Percentiles rank a stretch among this genome's conserved stretches.
Evolutionary conservation across 2,329 filamentous ascomycete species (phyloP).

Genomic region (Chrysosporium keratinophilum): DNA sequence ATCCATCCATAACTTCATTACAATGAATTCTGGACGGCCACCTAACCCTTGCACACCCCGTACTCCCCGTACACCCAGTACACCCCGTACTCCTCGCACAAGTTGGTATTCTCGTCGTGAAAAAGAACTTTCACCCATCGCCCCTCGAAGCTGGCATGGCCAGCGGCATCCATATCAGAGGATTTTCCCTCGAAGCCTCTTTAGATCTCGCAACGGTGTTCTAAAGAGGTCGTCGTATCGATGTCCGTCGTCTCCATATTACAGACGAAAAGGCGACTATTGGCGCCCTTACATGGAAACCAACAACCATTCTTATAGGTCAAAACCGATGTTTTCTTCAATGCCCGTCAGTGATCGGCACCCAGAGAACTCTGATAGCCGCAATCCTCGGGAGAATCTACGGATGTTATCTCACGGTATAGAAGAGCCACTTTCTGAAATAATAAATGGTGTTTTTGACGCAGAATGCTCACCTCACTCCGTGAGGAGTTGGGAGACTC

Average conservation of each 20-base stretch:
- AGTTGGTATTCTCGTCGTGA: not conserved
- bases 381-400: not conserved
- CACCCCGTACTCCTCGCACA: constrained; percentile 2
- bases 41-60: not conserved
- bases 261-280: not conserved
- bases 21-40: not conserved
- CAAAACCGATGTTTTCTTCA: constrained; percentile 6
- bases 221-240: not conserved
- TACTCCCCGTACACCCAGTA: not conserved
- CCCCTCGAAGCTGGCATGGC: constrained; percentile 7
- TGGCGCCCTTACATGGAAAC: not conserved
- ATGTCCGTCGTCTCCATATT: not conserved
- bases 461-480: not conserved
- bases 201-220: not conserved
- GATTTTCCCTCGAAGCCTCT: not conserved
- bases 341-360: not conserved
- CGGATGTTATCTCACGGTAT: constrained; percentile 8
- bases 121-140: not conserved
- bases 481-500: not conserved
- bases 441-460: constrained; percentile 13
- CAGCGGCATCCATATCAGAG: not conserved
- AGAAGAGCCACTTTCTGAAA: constrained; percentile 14
- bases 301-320: not conserved
- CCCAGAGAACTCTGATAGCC: not conserved
- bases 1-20: not conserved